These are phyloP conservation scores for Leptographium galeiforme DNA, from an alignment of 2,329 filamentous ascomycete genomes.

Conservation along the genomic window DNA sequence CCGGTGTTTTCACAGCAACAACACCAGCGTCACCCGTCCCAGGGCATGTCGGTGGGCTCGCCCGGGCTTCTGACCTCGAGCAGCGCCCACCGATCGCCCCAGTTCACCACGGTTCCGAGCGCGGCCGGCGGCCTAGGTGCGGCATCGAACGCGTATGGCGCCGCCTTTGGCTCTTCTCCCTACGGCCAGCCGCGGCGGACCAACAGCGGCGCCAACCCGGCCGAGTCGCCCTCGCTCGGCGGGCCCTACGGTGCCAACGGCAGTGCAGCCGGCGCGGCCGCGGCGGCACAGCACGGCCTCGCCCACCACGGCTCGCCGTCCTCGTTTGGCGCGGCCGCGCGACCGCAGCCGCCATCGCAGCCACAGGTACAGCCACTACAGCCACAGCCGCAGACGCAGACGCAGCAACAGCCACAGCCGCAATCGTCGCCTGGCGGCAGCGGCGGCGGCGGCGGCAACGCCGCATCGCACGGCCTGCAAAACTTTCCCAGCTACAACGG, in stretches of 20 bases:
- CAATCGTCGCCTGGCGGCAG: slow-evolving; percentile 8
- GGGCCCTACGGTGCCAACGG: slow-evolving; percentile 6
- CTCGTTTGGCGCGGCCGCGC: too few relatives aligned
- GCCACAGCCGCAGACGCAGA: too few relatives aligned
- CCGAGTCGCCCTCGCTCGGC: slow-evolving; percentile 8
- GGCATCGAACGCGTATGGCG: background rate
- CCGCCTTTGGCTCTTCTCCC: slow-evolving; percentile 7
- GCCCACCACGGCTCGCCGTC: too few relatives aligned
- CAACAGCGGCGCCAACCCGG: background rate
- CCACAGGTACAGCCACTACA: too few relatives aligned
- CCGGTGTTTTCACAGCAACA: slow-evolving; percentile 13
- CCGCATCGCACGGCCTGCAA: slow-evolving; percentile 9
- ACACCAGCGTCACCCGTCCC: slow-evolving; percentile 14
- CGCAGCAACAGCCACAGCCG: slow-evolving; percentile 7
- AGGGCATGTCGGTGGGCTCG: slow-evolving; percentile 6
- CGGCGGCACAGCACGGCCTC: slow-evolving; percentile 1
- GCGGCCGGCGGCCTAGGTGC: background rate
- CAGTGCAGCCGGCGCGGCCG: background rate
- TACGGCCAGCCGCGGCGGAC: slow-evolving; percentile 9
- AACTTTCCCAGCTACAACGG: slow-evolving; percentile 13
- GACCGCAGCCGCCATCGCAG: too few relatives aligned
- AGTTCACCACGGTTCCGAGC: slow-evolving; percentile 4
- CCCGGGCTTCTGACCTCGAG: slow-evolving; percentile 6
- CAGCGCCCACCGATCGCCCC: slow-evolving; percentile 8
- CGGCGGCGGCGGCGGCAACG: background rate